Percentiles rank a stretch among this genome's conserved stretches.
Evolutionary conservation across 2,329 filamentous ascomycete genomes (phyloP).

Genomic region (Cytospora mali): DNA sequence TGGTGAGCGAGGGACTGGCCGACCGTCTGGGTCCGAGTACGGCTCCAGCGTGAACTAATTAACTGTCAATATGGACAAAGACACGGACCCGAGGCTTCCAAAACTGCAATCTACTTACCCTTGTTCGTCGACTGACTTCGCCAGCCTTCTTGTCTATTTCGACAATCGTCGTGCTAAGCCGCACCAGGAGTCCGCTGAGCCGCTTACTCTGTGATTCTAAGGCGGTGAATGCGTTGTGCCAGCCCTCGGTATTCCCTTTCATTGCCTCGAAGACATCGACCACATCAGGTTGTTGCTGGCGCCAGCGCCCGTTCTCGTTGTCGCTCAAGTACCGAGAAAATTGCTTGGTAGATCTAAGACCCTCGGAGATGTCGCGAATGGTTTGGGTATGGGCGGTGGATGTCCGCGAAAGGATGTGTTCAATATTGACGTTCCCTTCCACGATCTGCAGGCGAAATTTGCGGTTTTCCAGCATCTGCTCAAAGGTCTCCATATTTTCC

Average conservation of each 20-base stretch:
- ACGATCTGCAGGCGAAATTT: slow-evolving; percentile 81
- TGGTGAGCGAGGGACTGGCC: slow-evolving; percentile 19
- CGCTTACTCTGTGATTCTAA: slow-evolving; percentile 73
- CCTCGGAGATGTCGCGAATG: slow-evolving; percentile 77
- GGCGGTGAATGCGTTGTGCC: slow-evolving; percentile 78
- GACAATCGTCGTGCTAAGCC: slow-evolving; percentile 74
- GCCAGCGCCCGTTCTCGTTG: slow-evolving; percentile 63
- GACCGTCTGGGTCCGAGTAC: slow-evolving; percentile 22
- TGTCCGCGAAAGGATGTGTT: slow-evolving; percentile 83
- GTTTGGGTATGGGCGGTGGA: slow-evolving; percentile 74
- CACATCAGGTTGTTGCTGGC: slow-evolving; percentile 63
- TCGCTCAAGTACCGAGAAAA: slow-evolving; percentile 75
- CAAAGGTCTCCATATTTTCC: slow-evolving; percentile 79
- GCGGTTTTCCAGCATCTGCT: slow-evolving; percentile 83
- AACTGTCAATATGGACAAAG: slow-evolving; percentile 23
- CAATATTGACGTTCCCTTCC: slow-evolving; percentile 86
- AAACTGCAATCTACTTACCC: slow-evolving; percentile 54
- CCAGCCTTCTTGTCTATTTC: slow-evolving; percentile 88
- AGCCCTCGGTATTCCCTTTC: slow-evolving; percentile 90
- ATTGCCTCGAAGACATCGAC: slow-evolving; percentile 83
- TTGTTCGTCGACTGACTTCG: slow-evolving; percentile 76
- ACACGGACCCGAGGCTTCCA: slow-evolving; percentile 20
- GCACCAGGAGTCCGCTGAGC: slow-evolving; percentile 69
- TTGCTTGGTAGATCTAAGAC: slow-evolving; percentile 73
- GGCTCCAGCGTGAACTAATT: slow-evolving; percentile 27